Evolutionary conservation across 2,329 filamentous ascomycete genomes (phyloP).

Genomic region (Venturia aucupariae): DNA sequence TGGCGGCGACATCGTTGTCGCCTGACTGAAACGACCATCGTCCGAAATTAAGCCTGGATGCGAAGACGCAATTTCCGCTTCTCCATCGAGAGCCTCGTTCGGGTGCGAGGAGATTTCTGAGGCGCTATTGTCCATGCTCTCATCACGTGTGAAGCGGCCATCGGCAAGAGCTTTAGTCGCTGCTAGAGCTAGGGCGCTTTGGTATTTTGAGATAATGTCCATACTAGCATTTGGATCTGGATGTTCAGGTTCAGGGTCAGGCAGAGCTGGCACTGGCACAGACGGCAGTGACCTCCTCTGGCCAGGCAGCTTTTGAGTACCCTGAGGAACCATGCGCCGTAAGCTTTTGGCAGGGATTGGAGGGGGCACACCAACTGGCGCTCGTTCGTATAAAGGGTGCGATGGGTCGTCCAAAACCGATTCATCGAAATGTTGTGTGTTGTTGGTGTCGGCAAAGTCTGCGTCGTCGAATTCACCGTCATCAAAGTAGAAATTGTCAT

Average conservation of each 20-base stretch:
- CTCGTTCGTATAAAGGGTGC: slow-evolving; percentile 18
- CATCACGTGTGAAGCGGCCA: slow-evolving; percentile 61
- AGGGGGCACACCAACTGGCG: slow-evolving; percentile 16
- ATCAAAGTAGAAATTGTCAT: slow-evolving; percentile 63
- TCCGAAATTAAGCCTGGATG: slow-evolving; percentile 40
- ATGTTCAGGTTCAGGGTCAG: slow-evolving; percentile 19
- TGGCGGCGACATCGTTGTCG: slow-evolving; percentile 28
- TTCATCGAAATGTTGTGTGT: slow-evolving; percentile 57
- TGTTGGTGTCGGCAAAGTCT: slow-evolving; percentile 36
- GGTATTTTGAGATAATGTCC: slow-evolving; percentile 60
- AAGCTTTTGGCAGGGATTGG: slow-evolving; percentile 15
- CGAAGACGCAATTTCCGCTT: slow-evolving; percentile 24
- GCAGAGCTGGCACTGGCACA: neutral
- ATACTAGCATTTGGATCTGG: slow-evolving; percentile 26
- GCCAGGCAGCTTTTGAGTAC: neutral
- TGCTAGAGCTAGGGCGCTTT: slow-evolving; percentile 74
- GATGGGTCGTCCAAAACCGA: slow-evolving; percentile 57
- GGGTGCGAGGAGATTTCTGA: slow-evolving; percentile 27
- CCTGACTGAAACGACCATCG: slow-evolving; percentile 40
- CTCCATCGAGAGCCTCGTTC: slow-evolving; percentile 20
- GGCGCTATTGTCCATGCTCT: slow-evolving; percentile 33
- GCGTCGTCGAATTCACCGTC: slow-evolving; percentile 50
- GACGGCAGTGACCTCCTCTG: slow-evolving; percentile 4
- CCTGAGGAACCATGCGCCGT: neutral
- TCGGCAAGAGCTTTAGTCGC: slow-evolving; percentile 66